Percentiles rank a stretch among this genome's conserved stretches.
These are phyloP conservation scores for Colletotrichum liaoningense DNA, from an alignment of 2,329 filamentous ascomycete genomes.

Conservation along the genomic window DNA sequence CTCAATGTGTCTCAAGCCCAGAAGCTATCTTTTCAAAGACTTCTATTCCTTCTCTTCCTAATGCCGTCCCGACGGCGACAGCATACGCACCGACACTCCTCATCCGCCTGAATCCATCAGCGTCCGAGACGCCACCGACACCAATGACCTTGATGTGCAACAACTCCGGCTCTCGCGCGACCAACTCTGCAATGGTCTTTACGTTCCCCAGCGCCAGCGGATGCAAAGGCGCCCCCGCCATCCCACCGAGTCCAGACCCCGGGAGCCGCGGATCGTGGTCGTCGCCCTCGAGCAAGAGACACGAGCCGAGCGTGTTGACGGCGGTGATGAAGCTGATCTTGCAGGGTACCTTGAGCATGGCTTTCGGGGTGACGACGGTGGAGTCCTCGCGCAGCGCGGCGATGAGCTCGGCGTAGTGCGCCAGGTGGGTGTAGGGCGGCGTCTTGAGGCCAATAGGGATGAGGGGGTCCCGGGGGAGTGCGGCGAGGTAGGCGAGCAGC, in stretches of 20 bases:
- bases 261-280: conserved; percentile 54
- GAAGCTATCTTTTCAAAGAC: conserved; percentile 71
- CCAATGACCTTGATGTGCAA: conserved; percentile 74
- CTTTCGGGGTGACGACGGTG: conserved; percentile 20
- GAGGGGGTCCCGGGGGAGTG: conserved; percentile 51
- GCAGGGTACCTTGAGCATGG: conserved; percentile 32
- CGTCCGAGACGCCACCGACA: conserved; percentile 77
- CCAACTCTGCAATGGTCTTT: conserved; percentile 68
- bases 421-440: conserved; percentile 79
- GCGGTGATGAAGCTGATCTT: conserved; percentile 75
- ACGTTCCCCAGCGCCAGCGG: conserved; percentile 82
- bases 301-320: conserved; percentile 78
- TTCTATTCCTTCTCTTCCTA: conserved; percentile 70
- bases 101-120: conserved; percentile 73
- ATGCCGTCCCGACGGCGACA: conserved; percentile 76
- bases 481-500: conserved; percentile 65
- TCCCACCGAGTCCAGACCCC: conserved; percentile 71
- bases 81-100: conserved; percentile 71
- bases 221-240: conserved; percentile 79
- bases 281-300: conserved; percentile 63
- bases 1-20: neutral
- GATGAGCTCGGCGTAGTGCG: conserved; percentile 71
- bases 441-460: conserved; percentile 74
- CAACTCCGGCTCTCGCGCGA: conserved; percentile 63
- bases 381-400: conserved; percentile 54